Conservation (phyloP, 2,329 filamentous ascomycete species). For the Aureobasidium sp. region DNA sequence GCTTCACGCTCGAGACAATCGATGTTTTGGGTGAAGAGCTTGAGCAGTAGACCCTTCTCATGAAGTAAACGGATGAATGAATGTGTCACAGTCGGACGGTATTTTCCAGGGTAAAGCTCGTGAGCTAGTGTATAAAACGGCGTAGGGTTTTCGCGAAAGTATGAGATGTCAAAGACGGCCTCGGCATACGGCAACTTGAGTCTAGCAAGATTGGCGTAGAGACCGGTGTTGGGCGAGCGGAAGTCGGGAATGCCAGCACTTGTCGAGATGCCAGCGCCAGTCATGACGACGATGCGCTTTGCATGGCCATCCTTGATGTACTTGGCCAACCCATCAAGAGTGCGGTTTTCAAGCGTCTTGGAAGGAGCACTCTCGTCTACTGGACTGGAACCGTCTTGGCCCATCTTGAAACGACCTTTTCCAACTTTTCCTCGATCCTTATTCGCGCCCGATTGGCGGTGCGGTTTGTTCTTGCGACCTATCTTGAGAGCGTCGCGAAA, state of each 20-base stretch:
- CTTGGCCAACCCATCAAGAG: conserved; percentile 67
- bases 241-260: conserved; percentile 79
- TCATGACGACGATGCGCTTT: conserved; percentile 75
- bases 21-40: conserved; percentile 96
- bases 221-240: conserved; percentile 81
- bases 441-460: conserved; percentile 33
- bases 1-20: conserved; percentile 87
- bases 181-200: conserved; percentile 83
- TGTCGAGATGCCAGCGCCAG: conserved; percentile 82
- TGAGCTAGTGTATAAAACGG: conserved; percentile 90
- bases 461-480: conserved; percentile 44
- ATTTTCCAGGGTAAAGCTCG: conserved; percentile 87
- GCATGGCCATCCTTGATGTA: conserved; percentile 65
- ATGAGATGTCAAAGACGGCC: conserved; percentile 88
- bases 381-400: conserved; percentile 68
- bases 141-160: conserved; percentile 74
- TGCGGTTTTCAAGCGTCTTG: conserved; percentile 59
- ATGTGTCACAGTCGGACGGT: conserved; percentile 81
- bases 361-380: conserved; percentile 60
- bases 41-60: conserved; percentile 68
- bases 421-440: conserved; percentile 20
- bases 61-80: conserved; percentile 79
- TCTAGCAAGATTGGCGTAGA: conserved; percentile 85
- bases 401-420: conserved; percentile 56
- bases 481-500: conserved; percentile 32